Percentiles rank a stretch among this genome's conserved stretches.
Conservation (phyloP, 129 eudicot genomes). For the Flaveria ramosissima region DNA sequence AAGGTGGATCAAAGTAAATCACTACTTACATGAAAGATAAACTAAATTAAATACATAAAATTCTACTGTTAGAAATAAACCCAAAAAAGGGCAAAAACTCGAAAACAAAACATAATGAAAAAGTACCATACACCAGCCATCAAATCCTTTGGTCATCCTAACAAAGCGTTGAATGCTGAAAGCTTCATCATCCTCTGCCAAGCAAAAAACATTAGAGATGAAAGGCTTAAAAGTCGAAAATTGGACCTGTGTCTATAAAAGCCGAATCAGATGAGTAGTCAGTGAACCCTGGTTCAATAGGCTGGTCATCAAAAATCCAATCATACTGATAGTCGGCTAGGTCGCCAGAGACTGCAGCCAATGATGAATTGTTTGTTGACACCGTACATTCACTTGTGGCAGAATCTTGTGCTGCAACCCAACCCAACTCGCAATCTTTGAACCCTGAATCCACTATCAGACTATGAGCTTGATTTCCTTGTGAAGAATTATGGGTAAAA, state of each 20-base stretch:
- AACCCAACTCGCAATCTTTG: conserved; percentile 28
- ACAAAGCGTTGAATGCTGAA: conserved; percentile 25
- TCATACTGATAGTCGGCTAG: conserved; percentile 45
- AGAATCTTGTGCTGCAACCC: conserved; percentile 26
- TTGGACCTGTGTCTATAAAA: conserved; percentile 45
- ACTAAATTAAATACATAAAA: conserved; percentile 23
- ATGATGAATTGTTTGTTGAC: conserved; percentile 19
- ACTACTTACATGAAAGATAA: not conserved
- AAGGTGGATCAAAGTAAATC: not conserved
- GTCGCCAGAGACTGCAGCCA: conserved; percentile 18
- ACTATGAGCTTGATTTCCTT: conserved; percentile 30
- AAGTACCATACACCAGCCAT: conserved; percentile 18
- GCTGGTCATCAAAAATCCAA: conserved; percentile 52
- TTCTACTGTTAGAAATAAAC: conserved; percentile 14
- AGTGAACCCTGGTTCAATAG: conserved; percentile 42
- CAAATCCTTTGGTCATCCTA: conserved; percentile 25
- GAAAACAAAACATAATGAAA: not conserved
- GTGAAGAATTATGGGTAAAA: conserved; percentile 22
- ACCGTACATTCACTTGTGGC: conserved; percentile 28
- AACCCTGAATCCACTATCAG: conserved; percentile 20
- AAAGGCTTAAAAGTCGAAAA: conserved; percentile 46
- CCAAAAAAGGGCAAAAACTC: conserved; percentile 25
- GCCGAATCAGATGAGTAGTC: conserved; percentile 45
- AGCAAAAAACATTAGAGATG: conserved; percentile 26
- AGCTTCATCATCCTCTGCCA: conserved; percentile 23